A percentile compares a stretch with the other conserved stretches of the same genome.
Conservation (phyloP, 2,329 filamentous ascomycete genomes). For the Teratosphaeriaceae sp. region DNA sequence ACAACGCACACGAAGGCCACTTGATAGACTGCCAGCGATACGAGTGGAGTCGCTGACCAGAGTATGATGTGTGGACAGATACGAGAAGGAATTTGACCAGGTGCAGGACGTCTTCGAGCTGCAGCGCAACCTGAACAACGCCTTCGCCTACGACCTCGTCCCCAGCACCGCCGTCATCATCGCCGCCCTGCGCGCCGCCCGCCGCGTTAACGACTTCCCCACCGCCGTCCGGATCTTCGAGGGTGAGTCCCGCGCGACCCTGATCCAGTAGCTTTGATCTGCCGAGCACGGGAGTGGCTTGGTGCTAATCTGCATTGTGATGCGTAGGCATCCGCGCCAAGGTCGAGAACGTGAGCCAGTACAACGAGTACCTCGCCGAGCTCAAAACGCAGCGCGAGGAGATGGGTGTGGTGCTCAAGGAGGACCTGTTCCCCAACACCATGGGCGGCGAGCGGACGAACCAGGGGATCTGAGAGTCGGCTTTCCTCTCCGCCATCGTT, state of each 20-base stretch:
- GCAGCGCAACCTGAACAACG: constrained; percentile 96
- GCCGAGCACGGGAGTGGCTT: no score
- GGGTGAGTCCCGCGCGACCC: constrained; percentile 52
- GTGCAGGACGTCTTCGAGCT: constrained; percentile 99
- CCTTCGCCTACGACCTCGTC: constrained; percentile 99
- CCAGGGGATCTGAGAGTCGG: not conserved
- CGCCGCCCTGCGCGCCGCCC: constrained; percentile 86
- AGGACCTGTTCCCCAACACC: constrained; percentile 73
- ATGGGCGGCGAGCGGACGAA: constrained; percentile 5
- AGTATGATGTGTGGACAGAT: no score
- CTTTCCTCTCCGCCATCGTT: no score
- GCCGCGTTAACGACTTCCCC: constrained; percentile 96
- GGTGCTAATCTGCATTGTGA: not conserved
- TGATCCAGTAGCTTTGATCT: not conserved
- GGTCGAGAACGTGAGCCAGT: constrained; percentile 97
- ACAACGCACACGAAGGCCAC: no score
- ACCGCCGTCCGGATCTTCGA: constrained; percentile 98
- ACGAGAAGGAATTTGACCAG: constrained; percentile 97
- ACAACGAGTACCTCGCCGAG: constrained; percentile 91
- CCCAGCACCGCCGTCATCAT: constrained; percentile 85
- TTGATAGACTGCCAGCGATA: no score
- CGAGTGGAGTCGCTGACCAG: no score
- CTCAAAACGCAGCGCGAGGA: constrained; percentile 90
- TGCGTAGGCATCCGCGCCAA: constrained; percentile 94
- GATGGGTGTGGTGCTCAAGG: constrained; percentile 84